Percentiles rank a stretch among this genome's conserved stretches.
phyloP scores from a whole-genome alignment of 768 basidiomycete genomes.

The Lentinus tigrinus region DNA sequence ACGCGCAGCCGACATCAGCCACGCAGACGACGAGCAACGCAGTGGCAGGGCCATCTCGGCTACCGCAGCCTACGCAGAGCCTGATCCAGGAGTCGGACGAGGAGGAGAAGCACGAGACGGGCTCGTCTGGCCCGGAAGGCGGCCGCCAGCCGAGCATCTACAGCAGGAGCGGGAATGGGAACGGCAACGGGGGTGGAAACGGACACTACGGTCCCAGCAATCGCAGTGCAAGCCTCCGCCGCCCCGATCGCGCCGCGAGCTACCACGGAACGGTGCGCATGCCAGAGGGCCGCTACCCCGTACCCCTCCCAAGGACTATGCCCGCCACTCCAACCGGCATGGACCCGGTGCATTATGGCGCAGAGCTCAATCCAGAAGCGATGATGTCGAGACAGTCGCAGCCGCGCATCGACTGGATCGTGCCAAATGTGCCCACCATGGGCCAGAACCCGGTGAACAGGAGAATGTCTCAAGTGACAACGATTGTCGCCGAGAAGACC shows the following conservation, averaged over 20 bases:
- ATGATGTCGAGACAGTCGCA: conserved; percentile 8
- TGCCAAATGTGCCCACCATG: neutral
- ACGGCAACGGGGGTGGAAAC: neutral
- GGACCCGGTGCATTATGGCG: neutral
- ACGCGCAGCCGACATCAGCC: conserved; percentile 3
- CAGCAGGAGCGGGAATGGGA: neutral
- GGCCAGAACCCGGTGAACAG: neutral
- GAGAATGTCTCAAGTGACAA: neutral
- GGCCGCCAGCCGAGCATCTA: neutral
- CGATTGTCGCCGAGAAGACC: conserved; percentile 21
- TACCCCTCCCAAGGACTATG: neutral
- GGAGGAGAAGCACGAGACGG: neutral
- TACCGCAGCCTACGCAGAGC: neutral
- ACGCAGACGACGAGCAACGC: neutral
- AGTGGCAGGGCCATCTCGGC: neutral
- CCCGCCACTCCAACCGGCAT: neutral
- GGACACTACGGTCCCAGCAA: neutral
- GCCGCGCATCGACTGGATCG: conserved; percentile 14
- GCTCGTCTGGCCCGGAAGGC: neutral
- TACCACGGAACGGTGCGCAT: neutral
- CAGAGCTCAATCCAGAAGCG: neutral
- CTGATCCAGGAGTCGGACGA: neutral
- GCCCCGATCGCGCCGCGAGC: conserved; percentile 10
- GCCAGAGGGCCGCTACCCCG: neutral
- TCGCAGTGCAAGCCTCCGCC: neutral